Base-by-base conservation (phyloP, 1,139 yeast species). In the Pichia sp. region DNA sequence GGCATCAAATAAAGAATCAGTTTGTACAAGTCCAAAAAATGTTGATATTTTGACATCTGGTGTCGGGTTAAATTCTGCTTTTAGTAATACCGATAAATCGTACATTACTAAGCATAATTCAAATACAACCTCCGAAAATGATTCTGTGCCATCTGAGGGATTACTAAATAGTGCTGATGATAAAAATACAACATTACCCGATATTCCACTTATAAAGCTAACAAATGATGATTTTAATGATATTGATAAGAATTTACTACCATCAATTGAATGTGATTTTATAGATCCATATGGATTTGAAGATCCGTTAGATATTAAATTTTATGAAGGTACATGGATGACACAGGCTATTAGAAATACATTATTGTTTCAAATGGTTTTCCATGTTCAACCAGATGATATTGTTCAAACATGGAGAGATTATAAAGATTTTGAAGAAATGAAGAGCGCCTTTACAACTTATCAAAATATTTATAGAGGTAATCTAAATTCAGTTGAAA, bases 351-450 rank as follows among this genome's bases (percentile, higher is more conserved):
- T 84, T 48, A 74, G 90, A 55, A 94, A 94, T 59, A 89, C 97
- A 0, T 74, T 78, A 49, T 68, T 92, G 7, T 94, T 76, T 66
- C 73, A 97, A 50, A 72, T 83, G 64, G 87, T 92, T 3, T 94
- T 94, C 73, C 92, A 90, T 53, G 80, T 89, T 52, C 97, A 92
- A 61, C 99, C 99, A 0, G 98, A 94, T 63, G 87, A 92, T 60
- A 71, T 76, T 16, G 97, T 92, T 12, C 71, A 73, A 24, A 76
- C 92, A 0, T 94, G 99, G 99, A 76, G 77, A 48, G 96, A 87
- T 41, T 94, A 89, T 62, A 89, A 87, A 60, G 80, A 74, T 33
- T 86, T 72, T 61, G 73, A 77, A 40, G 76, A 74, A 45, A 62
- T 83, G 55, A 71, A 69, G 43, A 66, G 71, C 30, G 85, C 82